A percentile compares a stretch with the other conserved stretches of the same genome.
These are phyloP conservation scores for Amylostereum areolatum DNA, from an alignment of 1,284 basidiomycete genomes.

Conservation along the genomic window DNA sequence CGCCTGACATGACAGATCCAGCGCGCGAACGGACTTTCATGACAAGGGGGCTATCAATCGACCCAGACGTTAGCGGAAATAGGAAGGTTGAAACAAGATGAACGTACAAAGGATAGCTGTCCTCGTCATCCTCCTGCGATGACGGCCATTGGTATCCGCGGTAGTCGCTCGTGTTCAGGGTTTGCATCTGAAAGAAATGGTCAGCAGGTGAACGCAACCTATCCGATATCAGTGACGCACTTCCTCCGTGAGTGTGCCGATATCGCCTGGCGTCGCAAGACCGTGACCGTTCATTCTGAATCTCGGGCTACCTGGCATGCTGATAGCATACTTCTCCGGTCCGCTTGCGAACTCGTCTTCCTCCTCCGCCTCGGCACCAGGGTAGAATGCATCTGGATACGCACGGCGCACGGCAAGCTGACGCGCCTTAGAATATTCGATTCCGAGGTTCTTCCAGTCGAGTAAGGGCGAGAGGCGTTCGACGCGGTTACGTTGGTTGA, in stretches of 20 bases:
- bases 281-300: constrained; percentile 65
- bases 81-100: not conserved
- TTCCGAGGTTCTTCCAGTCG: constrained; percentile 97
- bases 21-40: constrained; percentile 88
- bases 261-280: constrained; percentile 83
- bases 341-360: constrained; percentile 56
- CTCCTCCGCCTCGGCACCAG: constrained; percentile 48
- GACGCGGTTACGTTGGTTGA: constrained; percentile 97
- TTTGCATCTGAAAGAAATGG: constrained; percentile 62
- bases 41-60: constrained; percentile 63
- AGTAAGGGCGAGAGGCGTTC: constrained; percentile 89
- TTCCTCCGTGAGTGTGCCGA: constrained; percentile 93
- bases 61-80: constrained; percentile 8
- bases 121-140: constrained; percentile 76
- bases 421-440: constrained; percentile 95
- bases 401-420: constrained; percentile 90
- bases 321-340: constrained; percentile 65
- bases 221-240: constrained; percentile 26
- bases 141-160: constrained; percentile 70
- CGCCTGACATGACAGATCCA: constrained; percentile 82
- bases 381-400: constrained; percentile 89
- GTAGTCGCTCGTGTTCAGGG: constrained; percentile 83
- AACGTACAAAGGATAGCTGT: constrained; percentile 83
- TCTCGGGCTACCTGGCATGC: constrained; percentile 84
- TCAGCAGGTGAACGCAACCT: not conserved